These are phyloP conservation scores for Rhizopogon rudus DNA, from an alignment of 768 basidiomycete species.

Conservation along the genomic window DNA sequence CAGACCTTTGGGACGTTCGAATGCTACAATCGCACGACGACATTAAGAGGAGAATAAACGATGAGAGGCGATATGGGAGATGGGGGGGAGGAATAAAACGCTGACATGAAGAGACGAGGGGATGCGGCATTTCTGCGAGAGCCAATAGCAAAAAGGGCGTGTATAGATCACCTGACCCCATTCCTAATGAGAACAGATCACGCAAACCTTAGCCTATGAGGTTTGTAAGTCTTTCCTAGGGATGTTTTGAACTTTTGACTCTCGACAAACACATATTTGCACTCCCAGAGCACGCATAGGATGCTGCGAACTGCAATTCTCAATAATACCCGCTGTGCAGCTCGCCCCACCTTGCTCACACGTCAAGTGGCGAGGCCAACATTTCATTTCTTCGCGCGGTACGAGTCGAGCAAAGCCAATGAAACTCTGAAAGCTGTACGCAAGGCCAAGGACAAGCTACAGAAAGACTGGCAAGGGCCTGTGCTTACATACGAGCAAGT, in stretches of 20 bases:
- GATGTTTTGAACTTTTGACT: not conserved
- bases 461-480: constrained; percentile 74
- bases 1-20: too few relatives aligned
- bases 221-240: not conserved
- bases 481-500: constrained; percentile 76
- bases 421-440: constrained; percentile 21
- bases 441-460: constrained; percentile 32
- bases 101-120: not conserved
- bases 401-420: constrained; percentile 29
- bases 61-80: not conserved
- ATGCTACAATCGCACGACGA: not conserved
- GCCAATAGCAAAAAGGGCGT: constrained; percentile 29
- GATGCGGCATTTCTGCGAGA: constrained; percentile 38
- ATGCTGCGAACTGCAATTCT: constrained; percentile 21
- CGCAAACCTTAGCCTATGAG: constrained; percentile 1
- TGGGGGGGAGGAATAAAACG: not conserved
- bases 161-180: constrained; percentile 9
- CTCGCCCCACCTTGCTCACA: constrained; percentile 7
- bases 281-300: not conserved
- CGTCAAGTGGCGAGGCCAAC: constrained; percentile 6
- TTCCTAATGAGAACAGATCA: not conserved
- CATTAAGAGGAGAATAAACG: not conserved
- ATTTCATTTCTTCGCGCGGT: constrained; percentile 19
- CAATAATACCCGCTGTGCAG: constrained; percentile 9
- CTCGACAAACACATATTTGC: not conserved